Evolutionary conservation across 208 protist species (phyloP), one percentile per base, ranked within the genome.

Genomic region (Acanthamoeba sp.): DNA sequence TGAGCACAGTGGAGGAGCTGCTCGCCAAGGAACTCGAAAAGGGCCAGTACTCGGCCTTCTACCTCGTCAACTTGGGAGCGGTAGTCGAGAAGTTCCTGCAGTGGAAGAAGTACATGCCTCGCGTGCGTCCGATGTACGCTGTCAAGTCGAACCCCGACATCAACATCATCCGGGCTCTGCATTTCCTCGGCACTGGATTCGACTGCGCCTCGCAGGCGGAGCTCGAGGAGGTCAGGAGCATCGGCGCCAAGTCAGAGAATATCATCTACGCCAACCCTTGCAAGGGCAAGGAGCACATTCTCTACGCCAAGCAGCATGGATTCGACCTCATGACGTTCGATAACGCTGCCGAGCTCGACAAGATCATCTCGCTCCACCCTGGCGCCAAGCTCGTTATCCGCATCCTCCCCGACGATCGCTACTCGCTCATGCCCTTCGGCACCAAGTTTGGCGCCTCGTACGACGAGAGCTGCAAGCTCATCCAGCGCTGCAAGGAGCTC

Each of bases 261-360:
- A 97, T 99, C 91, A 97, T 99, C 84, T 99, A 97, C 84, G 98
- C 98, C 50, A 98, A 99, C 93, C 98, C 98, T 64, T 98, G 97
- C 97, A 98, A 98, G 96, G 88, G 95, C 91, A 66, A 85, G n/a
- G 90, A 80, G 32, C 97, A 98, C 57, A 29, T 98, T 12, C 55
- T 57, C n/a, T 96, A 95, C 76, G 97, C 98, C 18, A 91, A 76
- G 40, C 12, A 32, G 6, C 10, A 69, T 45, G 93, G 93, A n/a
- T 96, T 98, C 20, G 52, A 66, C 71, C 62, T 96, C 57, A 98
- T 98, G 94, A 98, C 96, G 22, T 98, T 98, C 91, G 98, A 98
- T 95, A 98, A 97, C 94, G 93, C 90, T 5, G 94, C 91, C 69
- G 97, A 98, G 91, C 92, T 98, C 22, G 62, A 95, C 95, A 98